Evolutionary conservation across 768 basidiomycete genomes (phyloP), one percentile per base, ranked within the genome.

Genomic region (Boletales sp.): DNA sequence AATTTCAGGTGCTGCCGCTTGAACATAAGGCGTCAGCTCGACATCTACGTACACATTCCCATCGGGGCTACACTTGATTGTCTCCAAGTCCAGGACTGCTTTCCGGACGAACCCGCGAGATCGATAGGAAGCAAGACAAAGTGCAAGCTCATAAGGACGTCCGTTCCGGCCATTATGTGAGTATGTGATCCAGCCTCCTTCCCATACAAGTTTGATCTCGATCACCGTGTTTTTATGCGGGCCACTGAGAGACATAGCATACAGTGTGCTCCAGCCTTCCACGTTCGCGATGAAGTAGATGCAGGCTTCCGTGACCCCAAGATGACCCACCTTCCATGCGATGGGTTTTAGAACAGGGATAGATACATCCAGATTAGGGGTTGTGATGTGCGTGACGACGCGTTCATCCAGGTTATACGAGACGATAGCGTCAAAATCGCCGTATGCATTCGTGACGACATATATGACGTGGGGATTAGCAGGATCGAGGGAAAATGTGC

Each of bases 381-480:
- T 71, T 8, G 73, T 75, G 44, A 74, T 63, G 27, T 74, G 73
- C 13, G 53, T 54, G 40, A 74, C 61, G 4, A 62, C 53, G 39
- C 54, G 53, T 29, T 62, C 58, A 35, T 56, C 37, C 14, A 66
- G 56, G 46, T 74, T 65, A 27, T 71, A 74, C 12, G 58, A 48
- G 31, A 74, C 50, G n/a, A 74, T 53, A 2, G 73, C 64, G 5
- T 52, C 21, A 42, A 74, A 74, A 46, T 76, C 69, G 14, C 74
- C 68, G 46, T 69, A 75, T 3, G 69, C 73, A 40, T 69, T 57
- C 10, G 70, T 71, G 46, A 63, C 48, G 47, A 72, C 18, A 45
- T 75, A 73, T 13, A 63, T 31, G 2, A 70, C 24, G 39, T 71
- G 60, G 10, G 70, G 61, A 35, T 51, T 57, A 3, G 50, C 45